Base-by-base conservation (phyloP, 2,329 filamentous ascomycete genomes). In the Cercospora sesami region DNA sequence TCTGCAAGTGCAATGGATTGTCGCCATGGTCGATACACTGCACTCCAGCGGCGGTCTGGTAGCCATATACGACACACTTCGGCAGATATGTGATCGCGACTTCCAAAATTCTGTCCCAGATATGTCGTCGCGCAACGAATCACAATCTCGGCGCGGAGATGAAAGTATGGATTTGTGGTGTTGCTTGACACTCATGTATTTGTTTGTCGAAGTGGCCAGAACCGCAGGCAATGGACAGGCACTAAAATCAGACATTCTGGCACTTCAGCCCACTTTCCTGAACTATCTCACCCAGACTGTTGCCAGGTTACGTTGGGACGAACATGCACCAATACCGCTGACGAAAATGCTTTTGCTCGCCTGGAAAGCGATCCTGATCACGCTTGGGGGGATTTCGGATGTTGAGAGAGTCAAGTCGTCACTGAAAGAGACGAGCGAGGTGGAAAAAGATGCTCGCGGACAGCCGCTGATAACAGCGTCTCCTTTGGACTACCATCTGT, bases 401-500 rank as follows among this genome's bases (percentile, higher is more conserved):
- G 86, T 97, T 18, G 86, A 89, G 31, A 85, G 87, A 66, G 86
- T 92, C 36, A 98, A 97, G 79, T 83, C 84, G 69, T 89, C 87
- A 2, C 88, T 94, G 33, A 86, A 86, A 63, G 89, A 93, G 72
- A 74, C 79, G 4, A 77, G 79, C 12, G 83, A 85, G 30, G 82
- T 85, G 26, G 85, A 86, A 42, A 86, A 85, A 68, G 81, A 83
- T 69, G 81, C 79, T 48, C 89, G 89, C 73, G 87, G 88, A 61
- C 90, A 91, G 72, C 90, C 90, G n/a, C 84, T 91, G 55, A 94
- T 99, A 69, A 96, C 92, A 1, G 94, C 95, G 4, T 97, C 94
- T 1, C 95, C 95, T 4, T 83, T 99, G 10, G 95, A 99, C 76
- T 99, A 99, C 77, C 94, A 99, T 77, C 86, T 94, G 23, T 99